Evolutionary conservation across 352 stramenopile species (phyloP), one percentile per base, ranked within the genome.

Genomic region (Globisporangium mamillatum): DNA sequence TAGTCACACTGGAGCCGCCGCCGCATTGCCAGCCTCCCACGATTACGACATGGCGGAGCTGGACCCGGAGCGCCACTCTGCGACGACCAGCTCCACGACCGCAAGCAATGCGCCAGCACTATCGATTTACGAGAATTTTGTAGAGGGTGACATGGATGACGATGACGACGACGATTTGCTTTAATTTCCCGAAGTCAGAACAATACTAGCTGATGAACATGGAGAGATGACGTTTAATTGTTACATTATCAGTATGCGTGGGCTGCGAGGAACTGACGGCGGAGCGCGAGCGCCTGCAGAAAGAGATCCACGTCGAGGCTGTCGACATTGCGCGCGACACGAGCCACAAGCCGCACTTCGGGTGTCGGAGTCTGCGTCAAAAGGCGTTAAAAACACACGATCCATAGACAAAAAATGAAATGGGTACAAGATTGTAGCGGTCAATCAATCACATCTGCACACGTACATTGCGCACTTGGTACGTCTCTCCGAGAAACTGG

Each of bases 251-350:
- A 36, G 24, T 61, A 63, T 62, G 52, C 24, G 20, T 66, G 52
- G 32, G 77, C 76, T 18, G 80, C 75, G 22, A 95, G 71, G 72
- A 95, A 95, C 60, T 94, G 73, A 14, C 88, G 86, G 22, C 88
- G 73, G 66, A 95, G 71, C 61, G 82, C 81, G 16, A 95, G 63
- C 29, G 86, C 78, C 53, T 94, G 74, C 1, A 92, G 69, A 53
- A 94, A 95, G 48, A 95, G 67, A 63, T 92, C 78, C 8, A 93
- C 88, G 65, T 95, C 88, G 59, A 95, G 72, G 25, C 77, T 88
- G 63, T 93, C 84, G 44, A 95, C 88, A 59, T 94, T 93, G 32
- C 88, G 83, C 16, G 73, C 74, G 12, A 95, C 83, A 4, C 86
- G 77, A 25, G 84, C 88, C n/a, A 84, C 76, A 25, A 95, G 64